A percentile compares a stretch with the other conserved stretches of the same genome.
Evolutionary conservation across 192 early-diverging fungal genomes (phyloP).

Genomic region (Radiomyces spectabilis): DNA sequence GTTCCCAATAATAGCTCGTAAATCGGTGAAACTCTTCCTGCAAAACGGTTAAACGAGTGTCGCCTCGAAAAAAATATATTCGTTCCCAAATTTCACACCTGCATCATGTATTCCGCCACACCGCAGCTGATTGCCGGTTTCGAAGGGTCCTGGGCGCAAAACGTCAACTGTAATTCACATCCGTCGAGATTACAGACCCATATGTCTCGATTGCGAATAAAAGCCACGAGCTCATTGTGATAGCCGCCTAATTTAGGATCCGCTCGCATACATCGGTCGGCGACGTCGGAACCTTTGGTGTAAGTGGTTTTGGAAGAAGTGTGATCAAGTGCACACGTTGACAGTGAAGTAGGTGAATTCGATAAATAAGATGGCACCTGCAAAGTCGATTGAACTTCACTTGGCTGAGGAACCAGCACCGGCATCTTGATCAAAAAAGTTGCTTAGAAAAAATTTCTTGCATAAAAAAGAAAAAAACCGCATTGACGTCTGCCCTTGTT

Average conservation of each 20-base stretch:
- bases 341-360: not conserved
- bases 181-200: conserved; percentile 49
- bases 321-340: not conserved
- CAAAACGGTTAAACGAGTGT: not conserved
- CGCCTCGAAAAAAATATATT: not conserved
- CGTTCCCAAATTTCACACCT: conserved; percentile 11
- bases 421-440: not conserved
- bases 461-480: too few relatives aligned
- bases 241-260: conserved; percentile 56
- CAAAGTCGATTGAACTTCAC: too few relatives aligned
- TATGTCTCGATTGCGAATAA: conserved; percentile 53
- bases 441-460: not conserved
- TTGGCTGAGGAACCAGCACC: too few relatives aligned
- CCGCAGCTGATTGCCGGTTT: conserved; percentile 45
- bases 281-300: not conserved
- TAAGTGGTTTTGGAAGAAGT: not conserved
- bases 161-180: conserved; percentile 50
- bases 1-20: conserved; percentile 57
- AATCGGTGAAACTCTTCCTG: conserved; percentile 61
- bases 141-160: conserved; percentile 32
- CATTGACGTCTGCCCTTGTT: too few relatives aligned
- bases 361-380: too few relatives aligned
- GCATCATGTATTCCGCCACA: conserved; percentile 64
- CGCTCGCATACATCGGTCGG: conserved; percentile 7
- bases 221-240: conserved; percentile 43